Evolutionary conservation across 352 stramenopile genomes (phyloP), one percentile per base, ranked within the genome.

Genomic region (Phytophthora pluvialis): DNA sequence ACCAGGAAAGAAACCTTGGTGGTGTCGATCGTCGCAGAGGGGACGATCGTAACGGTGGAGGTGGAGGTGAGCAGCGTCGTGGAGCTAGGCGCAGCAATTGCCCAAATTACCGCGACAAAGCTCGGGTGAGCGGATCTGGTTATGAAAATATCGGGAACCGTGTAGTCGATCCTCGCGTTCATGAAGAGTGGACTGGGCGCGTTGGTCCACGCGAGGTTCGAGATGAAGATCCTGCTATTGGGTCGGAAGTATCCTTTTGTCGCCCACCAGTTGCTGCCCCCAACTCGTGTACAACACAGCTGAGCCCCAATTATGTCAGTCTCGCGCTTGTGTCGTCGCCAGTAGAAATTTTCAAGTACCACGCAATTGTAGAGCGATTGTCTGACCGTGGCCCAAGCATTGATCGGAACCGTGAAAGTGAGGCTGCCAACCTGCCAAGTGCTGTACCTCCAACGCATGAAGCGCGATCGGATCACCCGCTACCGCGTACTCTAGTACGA

Each of bases 311-410:
- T 45, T 88, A 91, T 68, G 89, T 89, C 56, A 67, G 57, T 10
- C 47, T 91, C 13, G 68, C 71, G 13, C 43, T 91, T 2, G 80
- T 86, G 47, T 64, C 61, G 25, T 62, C 31, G 4, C 54, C 69
- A 0, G 21, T 38, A 0, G 80, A 91, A 47, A 70, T 91, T 28
- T 89, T 86, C 63, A 88, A 91, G 61, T 91, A 91, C 46, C 80
- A 91, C 49, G 78, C 85, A 7, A 51, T 57, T 0, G 78, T 91
- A 39, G 72, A 81, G 32, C 75, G 76, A 11, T 75, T 72, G 39
- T 54, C 64, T 1, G 58, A 72, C 12, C 21, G 66, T 81, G 0
- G 21, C 21, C 21, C 21, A 21, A 2, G 21, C 21, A 21, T 21
- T 21, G 21, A 21, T 21, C 21, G 21, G 21, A 21, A 21, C 21